Base-by-base conservation (phyloP, 345 rosid species). In the Lumnitzera racemosa region DNA sequence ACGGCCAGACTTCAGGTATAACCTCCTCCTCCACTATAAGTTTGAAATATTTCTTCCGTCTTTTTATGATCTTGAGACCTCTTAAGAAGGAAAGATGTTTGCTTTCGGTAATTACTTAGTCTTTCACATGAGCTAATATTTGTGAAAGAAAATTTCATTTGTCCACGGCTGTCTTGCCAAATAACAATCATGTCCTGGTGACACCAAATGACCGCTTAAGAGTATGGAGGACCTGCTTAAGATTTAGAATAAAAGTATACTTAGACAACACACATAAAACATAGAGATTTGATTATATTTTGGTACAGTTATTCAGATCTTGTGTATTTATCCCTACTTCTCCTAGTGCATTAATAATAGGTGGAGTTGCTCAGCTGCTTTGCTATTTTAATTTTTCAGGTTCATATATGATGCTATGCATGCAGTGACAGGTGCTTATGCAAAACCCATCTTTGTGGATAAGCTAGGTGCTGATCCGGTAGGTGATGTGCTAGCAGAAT, bases 381-480 rank as follows among this genome's bases (percentile, higher is more conserved):
- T 55, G 1, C 29, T 24, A 62, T 10, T 67, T 43, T 60, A 55
- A 27, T 55, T 27, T 68, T 65, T 64, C 66, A 90, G 96, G 83
- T 90, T 88, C 67, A 76, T 60, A 67, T 90, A 84, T 75, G 99
- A 90, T 74, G 97, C 97, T 68, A 94, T 94, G 96, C 92, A 86
- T 79, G 99, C 99, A 60, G 95, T 94, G 66, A 81, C 95, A 49
- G 97, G 96, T 75, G 92, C 97, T 57, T 88, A 90, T 80, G 96
- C 95, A 24, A 94, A 86, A 72, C 96, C 96, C 53, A 89, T 90
- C 49, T 86, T 94, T 62, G 90, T 94, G 59, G 95, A 88, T 73
- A 88, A 79, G 76, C 79, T 94, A 62, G 92, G 88, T 56, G 90
- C 91, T 59, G 72, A 70, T 67, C 76, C 11, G 70, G 96, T 90